These are phyloP conservation scores for Firmiana major DNA, from an alignment of 345 rosid species.

Conservation along the genomic window DNA sequence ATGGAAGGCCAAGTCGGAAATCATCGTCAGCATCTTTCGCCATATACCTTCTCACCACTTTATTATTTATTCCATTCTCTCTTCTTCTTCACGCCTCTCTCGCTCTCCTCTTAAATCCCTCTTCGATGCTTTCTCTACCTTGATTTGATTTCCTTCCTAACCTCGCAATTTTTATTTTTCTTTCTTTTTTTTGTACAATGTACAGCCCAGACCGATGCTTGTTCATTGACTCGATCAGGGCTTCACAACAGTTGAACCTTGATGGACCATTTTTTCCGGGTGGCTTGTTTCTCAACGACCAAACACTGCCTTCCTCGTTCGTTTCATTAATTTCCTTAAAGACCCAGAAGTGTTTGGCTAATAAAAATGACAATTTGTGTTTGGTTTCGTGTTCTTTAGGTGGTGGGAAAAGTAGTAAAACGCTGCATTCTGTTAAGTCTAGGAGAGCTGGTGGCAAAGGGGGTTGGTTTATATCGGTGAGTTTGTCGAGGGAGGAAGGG, in stretches of 20 bases:
- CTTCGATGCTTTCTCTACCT: not conserved
- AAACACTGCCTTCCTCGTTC: slow-evolving; percentile 38
- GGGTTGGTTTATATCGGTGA: slow-evolving; percentile 54
- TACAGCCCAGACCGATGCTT: slow-evolving; percentile 38
- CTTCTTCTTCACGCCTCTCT: slow-evolving; percentile 26
- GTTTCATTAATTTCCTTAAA: slow-evolving; percentile 30
- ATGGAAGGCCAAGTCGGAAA: not conserved
- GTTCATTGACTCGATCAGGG: slow-evolving; percentile 32
- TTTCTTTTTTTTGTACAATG: slow-evolving; percentile 33
- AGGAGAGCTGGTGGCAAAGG: slow-evolving; percentile 18
- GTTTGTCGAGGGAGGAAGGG: slow-evolving; percentile 57
- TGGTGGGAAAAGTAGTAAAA: slow-evolving; percentile 16
- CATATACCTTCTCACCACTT: not conserved
- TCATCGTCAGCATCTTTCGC: not conserved
- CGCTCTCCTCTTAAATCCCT: not conserved
- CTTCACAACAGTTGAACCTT: slow-evolving; percentile 24
- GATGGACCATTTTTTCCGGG: slow-evolving; percentile 29
- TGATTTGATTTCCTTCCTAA: not conserved
- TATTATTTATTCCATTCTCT: slow-evolving; percentile 17
- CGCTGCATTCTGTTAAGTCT: slow-evolving; percentile 28
- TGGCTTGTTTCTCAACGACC: slow-evolving; percentile 53
- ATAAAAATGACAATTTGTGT: not conserved
- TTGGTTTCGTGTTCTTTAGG: slow-evolving; percentile 19
- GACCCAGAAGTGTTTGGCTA: not conserved
- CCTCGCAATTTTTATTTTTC: not conserved